Percentiles rank a stretch among this genome's conserved stretches.
phyloP scores from a whole-genome alignment of 345 rosid species.

The Murraya paniculata region DNA sequence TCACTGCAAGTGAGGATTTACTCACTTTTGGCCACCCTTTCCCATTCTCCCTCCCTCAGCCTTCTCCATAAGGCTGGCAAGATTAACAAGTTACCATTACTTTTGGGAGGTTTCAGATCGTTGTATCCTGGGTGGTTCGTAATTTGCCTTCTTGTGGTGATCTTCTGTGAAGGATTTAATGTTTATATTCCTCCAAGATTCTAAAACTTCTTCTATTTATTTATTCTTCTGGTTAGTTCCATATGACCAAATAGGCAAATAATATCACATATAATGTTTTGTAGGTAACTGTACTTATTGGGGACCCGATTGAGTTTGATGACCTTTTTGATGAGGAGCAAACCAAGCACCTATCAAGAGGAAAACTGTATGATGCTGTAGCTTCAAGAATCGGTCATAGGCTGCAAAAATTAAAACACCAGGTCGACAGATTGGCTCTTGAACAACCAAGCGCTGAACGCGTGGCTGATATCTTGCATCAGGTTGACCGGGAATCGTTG shows the following conservation, averaged over 20 bases:
- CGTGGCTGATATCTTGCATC: conserved; percentile 44
- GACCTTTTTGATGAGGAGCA: conserved; percentile 57
- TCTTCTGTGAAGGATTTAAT: too few species aligned
- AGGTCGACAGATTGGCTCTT: conserved; percentile 60
- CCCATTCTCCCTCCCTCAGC: background rate
- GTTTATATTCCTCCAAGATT: background rate
- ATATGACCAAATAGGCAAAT: background rate
- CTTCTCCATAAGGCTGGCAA: background rate
- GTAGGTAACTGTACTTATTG: conserved; percentile 86
- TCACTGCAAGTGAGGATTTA: background rate
- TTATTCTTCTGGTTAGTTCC: background rate
- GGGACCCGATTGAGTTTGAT: conserved; percentile 77
- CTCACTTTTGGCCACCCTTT: background rate
- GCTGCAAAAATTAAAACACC: conserved; percentile 50
- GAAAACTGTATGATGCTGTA: conserved; percentile 78
- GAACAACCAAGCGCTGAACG: conserved; percentile 42
- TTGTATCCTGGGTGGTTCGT: background rate
- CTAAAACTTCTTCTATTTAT: background rate
- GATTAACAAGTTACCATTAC: background rate
- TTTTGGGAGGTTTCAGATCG: background rate
- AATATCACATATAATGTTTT: background rate
- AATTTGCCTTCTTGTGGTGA: background rate
- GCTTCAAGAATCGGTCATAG: conserved; percentile 74
- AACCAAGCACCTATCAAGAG: conserved; percentile 44
- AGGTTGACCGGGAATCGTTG: conserved; percentile 56